A percentile compares a stretch with the other conserved stretches of the same genome.
These are phyloP conservation scores for Lasiosphaeria hispida DNA, from an alignment of 495 filamentous ascomycete genomes.

Conservation along the genomic window DNA sequence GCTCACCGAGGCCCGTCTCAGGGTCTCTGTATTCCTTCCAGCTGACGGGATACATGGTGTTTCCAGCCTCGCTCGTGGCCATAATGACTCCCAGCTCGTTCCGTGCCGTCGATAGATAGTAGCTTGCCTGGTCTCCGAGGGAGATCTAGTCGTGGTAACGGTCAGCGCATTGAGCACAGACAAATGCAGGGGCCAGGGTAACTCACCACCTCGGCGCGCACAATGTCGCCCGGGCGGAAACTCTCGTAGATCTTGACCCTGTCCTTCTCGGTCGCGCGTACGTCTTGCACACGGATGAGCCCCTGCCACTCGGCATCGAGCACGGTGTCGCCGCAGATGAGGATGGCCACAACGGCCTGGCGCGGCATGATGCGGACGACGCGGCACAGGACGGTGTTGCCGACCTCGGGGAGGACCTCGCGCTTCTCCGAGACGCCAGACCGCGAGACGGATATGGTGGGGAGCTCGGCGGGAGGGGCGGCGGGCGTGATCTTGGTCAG, in stretches of 20 bases:
- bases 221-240: slow-evolving; percentile 91
- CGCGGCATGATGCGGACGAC: slow-evolving; percentile 80
- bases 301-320: slow-evolving; percentile 61
- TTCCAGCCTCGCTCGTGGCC: slow-evolving; percentile 84
- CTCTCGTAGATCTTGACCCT: slow-evolving; percentile 84
- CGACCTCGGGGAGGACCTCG: slow-evolving; percentile 77
- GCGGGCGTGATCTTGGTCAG: slow-evolving; percentile 49
- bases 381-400: slow-evolving; percentile 74
- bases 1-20: slow-evolving; percentile 72
- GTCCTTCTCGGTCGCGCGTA: slow-evolving; percentile 93
- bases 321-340: slow-evolving; percentile 67
- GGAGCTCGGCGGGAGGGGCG: slow-evolving; percentile 31
- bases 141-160: slow-evolving; percentile 58
- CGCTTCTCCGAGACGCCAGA: slow-evolving; percentile 44
- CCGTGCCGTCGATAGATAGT: slow-evolving; percentile 83
- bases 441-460: slow-evolving; percentile 41
- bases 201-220: slow-evolving; percentile 79
- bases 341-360: slow-evolving; percentile 78
- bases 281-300: slow-evolving; percentile 75
- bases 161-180: slow-evolving; percentile 6
- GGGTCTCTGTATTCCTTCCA: slow-evolving; percentile 93
- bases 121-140: slow-evolving; percentile 88
- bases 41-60: slow-evolving; percentile 84
- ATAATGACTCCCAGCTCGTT: slow-evolving; percentile 94
- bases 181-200: neutral